phyloP scores from a whole-genome alignment of 371 early-diverging fungal genomes.

The Conidiobolus coronatus region DNA sequence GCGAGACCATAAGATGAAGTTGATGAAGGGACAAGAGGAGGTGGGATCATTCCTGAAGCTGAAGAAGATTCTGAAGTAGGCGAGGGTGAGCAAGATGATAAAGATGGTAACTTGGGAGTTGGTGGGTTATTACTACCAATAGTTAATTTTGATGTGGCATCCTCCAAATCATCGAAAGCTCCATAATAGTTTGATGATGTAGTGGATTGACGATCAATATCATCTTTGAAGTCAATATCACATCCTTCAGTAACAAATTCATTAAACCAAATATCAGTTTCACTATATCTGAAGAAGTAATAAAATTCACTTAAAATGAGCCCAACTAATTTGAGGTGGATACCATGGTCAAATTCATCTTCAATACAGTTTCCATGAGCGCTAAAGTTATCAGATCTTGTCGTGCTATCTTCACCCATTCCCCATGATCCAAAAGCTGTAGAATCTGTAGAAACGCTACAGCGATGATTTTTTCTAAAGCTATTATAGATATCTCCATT shows the following conservation, averaged over 20 bases:
- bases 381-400: slow-evolving; percentile 6
- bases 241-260: slow-evolving; percentile 9
- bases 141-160: no score
- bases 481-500: background rate
- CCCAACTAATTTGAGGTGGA: slow-evolving; percentile 12
- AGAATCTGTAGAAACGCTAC: background rate
- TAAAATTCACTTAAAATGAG: slow-evolving; percentile 15
- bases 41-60: background rate
- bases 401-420: background rate
- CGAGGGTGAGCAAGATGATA: background rate
- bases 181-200: background rate
- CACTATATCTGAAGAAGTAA: slow-evolving; percentile 11
- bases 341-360: slow-evolving; percentile 10
- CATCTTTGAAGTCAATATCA: background rate
- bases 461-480: background rate
- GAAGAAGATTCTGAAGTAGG: background rate
- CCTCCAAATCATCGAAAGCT: background rate
- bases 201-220: background rate
- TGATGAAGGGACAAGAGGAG: background rate
- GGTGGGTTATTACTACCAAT: background rate
- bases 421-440: background rate
- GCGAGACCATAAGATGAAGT: slow-evolving; percentile 7
- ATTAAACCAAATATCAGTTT: slow-evolving; percentile 16
- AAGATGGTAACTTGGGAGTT: background rate
- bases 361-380: slow-evolving; percentile 8